These are phyloP conservation scores for Rhizopogon roseolus DNA, from an alignment of 768 basidiomycete species.

Conservation along the genomic window DNA sequence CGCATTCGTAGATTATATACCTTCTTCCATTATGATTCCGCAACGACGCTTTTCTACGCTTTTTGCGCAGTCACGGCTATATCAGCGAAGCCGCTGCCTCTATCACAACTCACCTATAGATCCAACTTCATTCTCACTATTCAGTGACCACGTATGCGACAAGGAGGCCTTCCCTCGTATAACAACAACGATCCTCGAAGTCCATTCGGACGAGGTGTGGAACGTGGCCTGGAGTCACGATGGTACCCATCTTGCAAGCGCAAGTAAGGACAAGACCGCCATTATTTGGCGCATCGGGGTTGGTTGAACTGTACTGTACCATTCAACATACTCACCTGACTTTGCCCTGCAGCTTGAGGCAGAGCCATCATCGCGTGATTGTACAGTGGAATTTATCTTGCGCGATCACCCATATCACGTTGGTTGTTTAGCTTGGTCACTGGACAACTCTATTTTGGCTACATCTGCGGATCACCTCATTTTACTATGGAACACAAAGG, in stretches of 20 bases:
- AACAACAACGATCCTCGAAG: constrained; percentile 80
- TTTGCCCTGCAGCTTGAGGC: constrained; percentile 36
- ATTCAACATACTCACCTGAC: constrained; percentile 7
- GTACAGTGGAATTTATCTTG: constrained; percentile 54
- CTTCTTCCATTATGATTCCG: constrained; percentile 90
- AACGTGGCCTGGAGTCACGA: constrained; percentile 92
- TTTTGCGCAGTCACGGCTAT: constrained; percentile 75
- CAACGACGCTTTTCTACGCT: constrained; percentile 82
- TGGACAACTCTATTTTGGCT: constrained; percentile 79
- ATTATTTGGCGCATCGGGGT: constrained; percentile 89
- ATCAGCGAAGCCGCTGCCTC: constrained; percentile 77
- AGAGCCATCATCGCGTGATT: constrained; percentile 51
- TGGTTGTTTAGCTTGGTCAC: constrained; percentile 87
- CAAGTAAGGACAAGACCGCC: constrained; percentile 80
- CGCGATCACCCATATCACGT: constrained; percentile 77
- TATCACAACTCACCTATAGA: constrained; percentile 77
- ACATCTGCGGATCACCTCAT: constrained; percentile 79
- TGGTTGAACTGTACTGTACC: constrained; percentile 25
- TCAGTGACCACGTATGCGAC: constrained; percentile 81
- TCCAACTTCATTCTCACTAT: constrained; percentile 67
- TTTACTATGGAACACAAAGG: constrained; percentile 89
- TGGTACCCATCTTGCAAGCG: constrained; percentile 79
- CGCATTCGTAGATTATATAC: constrained; percentile 68
- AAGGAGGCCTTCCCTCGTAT: constrained; percentile 78
- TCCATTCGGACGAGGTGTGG: constrained; percentile 95